Conservation (phyloP, 108 stramenopile genomes). For the Conticribra weissflogii region DNA sequence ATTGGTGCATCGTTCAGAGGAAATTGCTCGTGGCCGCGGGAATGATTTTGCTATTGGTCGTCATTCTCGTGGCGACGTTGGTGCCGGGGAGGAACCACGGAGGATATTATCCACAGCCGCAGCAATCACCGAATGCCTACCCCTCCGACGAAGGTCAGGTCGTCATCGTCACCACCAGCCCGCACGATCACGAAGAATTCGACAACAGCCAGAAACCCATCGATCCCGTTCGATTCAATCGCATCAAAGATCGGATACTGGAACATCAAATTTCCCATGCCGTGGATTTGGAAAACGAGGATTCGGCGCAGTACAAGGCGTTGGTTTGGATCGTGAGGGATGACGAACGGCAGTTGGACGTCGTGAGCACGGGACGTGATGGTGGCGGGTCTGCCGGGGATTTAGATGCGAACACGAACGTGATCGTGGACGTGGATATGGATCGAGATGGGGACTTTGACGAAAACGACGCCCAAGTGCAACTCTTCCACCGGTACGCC, state of each 20-base stretch:
- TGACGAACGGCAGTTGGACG: conserved; percentile 41
- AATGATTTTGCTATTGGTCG: not conserved
- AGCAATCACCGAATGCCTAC: not conserved
- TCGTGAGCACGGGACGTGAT: conserved; percentile 18
- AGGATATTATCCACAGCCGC: not conserved
- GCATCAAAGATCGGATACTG: conserved; percentile 49
- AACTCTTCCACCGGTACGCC: conserved; percentile 42
- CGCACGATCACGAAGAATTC: not conserved
- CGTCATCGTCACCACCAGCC: not conserved
- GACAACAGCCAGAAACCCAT: not conserved
- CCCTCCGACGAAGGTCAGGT: not conserved
- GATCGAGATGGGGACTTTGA: too few relatives aligned
- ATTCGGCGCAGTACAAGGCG: conserved; percentile 44
- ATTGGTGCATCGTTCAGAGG: not conserved
- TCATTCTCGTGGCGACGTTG: not conserved
- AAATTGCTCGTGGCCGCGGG: not conserved
- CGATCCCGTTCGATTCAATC: conserved; percentile 22
- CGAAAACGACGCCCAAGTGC: conserved; percentile 3
- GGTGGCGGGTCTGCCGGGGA: conserved; percentile 11
- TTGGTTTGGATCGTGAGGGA: conserved; percentile 38
- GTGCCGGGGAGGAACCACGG: not conserved
- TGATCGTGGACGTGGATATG: too few relatives aligned
- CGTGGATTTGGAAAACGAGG: conserved; percentile 21
- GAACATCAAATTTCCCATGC: conserved; percentile 49
- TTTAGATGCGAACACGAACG: too few relatives aligned